A percentile compares a stretch with the other conserved stretches of the same genome.
Conservation (phyloP, 2,329 filamentous ascomycete species). For the Phialophora chinensis region DNA sequence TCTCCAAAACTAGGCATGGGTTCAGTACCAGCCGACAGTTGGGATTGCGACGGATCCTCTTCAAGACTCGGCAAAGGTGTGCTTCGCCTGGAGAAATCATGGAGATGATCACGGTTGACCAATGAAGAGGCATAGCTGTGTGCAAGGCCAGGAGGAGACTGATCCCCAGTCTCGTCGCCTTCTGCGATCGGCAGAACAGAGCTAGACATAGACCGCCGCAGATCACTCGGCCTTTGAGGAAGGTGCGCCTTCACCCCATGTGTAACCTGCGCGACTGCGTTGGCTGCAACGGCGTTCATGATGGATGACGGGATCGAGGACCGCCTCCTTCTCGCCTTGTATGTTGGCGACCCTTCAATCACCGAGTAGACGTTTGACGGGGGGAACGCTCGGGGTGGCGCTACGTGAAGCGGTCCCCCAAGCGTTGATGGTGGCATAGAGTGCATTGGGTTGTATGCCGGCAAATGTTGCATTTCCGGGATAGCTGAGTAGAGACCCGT, state of each 20-base stretch:
- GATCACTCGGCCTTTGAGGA: conserved; percentile 82
- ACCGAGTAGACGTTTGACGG: conserved; percentile 88
- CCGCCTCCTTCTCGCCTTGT: conserved; percentile 93
- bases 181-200: conserved; percentile 84
- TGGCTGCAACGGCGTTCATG: conserved; percentile 69
- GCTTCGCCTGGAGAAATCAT: conserved; percentile 80
- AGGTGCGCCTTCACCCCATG: conserved; percentile 58
- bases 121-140: conserved; percentile 73
- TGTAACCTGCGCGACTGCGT: conserved; percentile 55
- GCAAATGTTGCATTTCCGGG: conserved; percentile 80
- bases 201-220: conserved; percentile 86
- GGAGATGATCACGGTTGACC: conserved; percentile 78
- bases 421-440: conserved; percentile 87
- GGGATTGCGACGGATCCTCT: conserved; percentile 76
- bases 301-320: conserved; percentile 88
- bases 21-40: conserved; percentile 67
- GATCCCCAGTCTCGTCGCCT: conserved; percentile 76
- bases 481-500: conserved; percentile 95
- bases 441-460: conserved; percentile 84
- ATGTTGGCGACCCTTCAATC: conserved; percentile 96
- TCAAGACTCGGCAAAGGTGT: conserved; percentile 88
- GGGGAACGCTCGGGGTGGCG: conserved; percentile 70
- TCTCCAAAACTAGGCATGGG: conserved; percentile 71
- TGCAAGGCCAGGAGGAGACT: conserved; percentile 77
- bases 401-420: conserved; percentile 72